Evolutionary conservation across 2,329 filamentous ascomycete species (phyloP), one percentile per base, ranked within the genome.

Genomic region (Aspergillus awamori): DNA sequence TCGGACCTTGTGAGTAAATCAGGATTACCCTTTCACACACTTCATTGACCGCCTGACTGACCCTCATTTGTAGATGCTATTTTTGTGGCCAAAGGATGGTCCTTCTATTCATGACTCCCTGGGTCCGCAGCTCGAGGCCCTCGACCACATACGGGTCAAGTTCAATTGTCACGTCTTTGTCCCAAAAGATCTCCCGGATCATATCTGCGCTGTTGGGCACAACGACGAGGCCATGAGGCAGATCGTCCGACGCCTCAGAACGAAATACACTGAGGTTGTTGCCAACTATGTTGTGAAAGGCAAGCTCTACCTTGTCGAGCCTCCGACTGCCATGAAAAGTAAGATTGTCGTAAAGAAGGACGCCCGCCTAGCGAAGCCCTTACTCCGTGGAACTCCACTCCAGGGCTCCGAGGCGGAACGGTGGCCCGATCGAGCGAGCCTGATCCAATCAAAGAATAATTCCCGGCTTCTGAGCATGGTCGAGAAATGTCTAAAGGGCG

Each of bases 1-100:
- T 57, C 69, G 4, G 70, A 74, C 56, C 67, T 69, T 61, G 71
- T 74, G 38, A 63, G 66, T 55, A 20, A 11, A 39, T n/a, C 5
- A 15, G 24, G 17, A 38, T 38, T 15, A n/a, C 51, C 10, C 6
- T 5, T 22, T 30, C 4, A 56, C 6, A 33, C 11, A 36, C 11
- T 2, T 36, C 5, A 3, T 22, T 30, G 33, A 24, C 10, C 4
- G 7, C n/a, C 20, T 47, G 6, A 15, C 17, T 33, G 7, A 45
- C 17, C 20, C 30, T 54, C 8, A 13, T 13, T 63, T 24, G 17
- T 61, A 76, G 69, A 70, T 80, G 13, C 65, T 75, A 1, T 82
- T 82, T 55, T 66, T 79, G 20, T 83, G 81, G 82, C 81, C 81
- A 3, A 63, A 67, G 1, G 70, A 78, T 33, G 79, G 82, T 5